Conservation (phyloP, 805 yeast genomes). For the Nakazawaea holstii region DNA sequence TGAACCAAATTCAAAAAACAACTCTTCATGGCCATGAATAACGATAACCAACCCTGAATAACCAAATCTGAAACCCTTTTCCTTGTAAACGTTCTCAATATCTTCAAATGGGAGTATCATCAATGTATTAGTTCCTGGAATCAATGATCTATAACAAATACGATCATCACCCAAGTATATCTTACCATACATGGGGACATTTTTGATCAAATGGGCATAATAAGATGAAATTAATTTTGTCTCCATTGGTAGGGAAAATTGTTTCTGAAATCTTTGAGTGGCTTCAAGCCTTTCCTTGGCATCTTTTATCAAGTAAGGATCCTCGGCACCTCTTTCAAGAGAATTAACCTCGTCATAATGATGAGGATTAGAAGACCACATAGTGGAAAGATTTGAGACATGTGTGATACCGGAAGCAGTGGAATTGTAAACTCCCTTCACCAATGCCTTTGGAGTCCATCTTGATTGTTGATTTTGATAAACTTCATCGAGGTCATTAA, state of each 20-base stretch:
- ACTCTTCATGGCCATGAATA: slow-evolving; percentile 69
- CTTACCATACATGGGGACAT: slow-evolving; percentile 80
- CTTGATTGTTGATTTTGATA: slow-evolving; percentile 1
- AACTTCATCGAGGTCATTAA: background rate
- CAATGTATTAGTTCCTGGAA: slow-evolving; percentile 72
- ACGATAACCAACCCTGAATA: slow-evolving; percentile 68
- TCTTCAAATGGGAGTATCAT: slow-evolving; percentile 80
- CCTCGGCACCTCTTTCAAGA: slow-evolving; percentile 37
- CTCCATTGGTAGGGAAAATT: slow-evolving; percentile 55
- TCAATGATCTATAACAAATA: slow-evolving; percentile 74
- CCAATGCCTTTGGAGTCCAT: slow-evolving; percentile 23
- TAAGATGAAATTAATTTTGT: slow-evolving; percentile 62
- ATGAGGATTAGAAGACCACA: slow-evolving; percentile 55
- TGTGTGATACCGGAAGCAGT: slow-evolving; percentile 7
- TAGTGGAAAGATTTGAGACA: slow-evolving; percentile 15
- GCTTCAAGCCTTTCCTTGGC: slow-evolving; percentile 39
- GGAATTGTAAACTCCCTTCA: slow-evolving; percentile 19
- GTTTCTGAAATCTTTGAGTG: slow-evolving; percentile 52
- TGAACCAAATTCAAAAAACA: slow-evolving; percentile 72
- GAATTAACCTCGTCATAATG: slow-evolving; percentile 48
- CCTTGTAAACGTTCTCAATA: slow-evolving; percentile 63
- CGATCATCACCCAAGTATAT: slow-evolving; percentile 63
- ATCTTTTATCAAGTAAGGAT: slow-evolving; percentile 42
- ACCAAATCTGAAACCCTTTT: slow-evolving; percentile 63
- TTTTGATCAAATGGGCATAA: slow-evolving; percentile 60